phyloP scores from a whole-genome alignment of 1,139 yeast species.

The Geotrichum aggregatum region DNA sequence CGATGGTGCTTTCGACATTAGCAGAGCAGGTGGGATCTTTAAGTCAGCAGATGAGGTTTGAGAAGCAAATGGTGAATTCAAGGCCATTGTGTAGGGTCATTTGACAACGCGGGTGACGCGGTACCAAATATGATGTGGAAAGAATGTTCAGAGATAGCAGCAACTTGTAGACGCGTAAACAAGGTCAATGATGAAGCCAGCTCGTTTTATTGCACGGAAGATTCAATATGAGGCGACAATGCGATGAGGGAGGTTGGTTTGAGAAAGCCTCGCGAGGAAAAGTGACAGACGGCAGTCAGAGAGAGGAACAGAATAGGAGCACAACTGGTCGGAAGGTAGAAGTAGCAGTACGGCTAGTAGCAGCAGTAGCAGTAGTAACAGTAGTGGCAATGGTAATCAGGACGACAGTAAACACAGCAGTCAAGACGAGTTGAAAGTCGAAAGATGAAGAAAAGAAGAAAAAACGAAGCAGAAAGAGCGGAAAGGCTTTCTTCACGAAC shows the following conservation, averaged over 20 bases:
- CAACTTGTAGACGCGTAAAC: not conserved
- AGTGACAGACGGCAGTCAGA: conserved; percentile 8
- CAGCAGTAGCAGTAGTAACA: not conserved
- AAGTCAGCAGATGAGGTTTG: not conserved
- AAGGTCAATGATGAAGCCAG: too few relatives aligned
- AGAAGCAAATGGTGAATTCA: not conserved
- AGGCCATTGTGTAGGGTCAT: conserved; percentile 1
- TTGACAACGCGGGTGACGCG: conserved; percentile 5
- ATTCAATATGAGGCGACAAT: conserved; percentile 5
- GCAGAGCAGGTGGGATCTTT: not conserved
- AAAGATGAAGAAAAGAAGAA: conserved; percentile 4
- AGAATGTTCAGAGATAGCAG: not conserved
- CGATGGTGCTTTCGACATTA: not conserved
- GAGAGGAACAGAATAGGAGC: conserved; percentile 10
- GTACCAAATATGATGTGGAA: not conserved
- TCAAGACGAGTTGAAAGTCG: too few relatives aligned
- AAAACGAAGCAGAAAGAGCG: not conserved
- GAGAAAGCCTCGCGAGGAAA: conserved; percentile 5
- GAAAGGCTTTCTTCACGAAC: not conserved
- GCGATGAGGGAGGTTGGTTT: not conserved
- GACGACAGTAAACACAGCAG: conserved; percentile 3
- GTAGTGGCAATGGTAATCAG: not conserved
- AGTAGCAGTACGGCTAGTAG: not conserved
- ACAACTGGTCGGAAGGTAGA: not conserved
- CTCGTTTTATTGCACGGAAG: not conserved